These are phyloP conservation scores for Candida ovalis DNA, from an alignment of 805 yeast genomes.

Conservation along the genomic window DNA sequence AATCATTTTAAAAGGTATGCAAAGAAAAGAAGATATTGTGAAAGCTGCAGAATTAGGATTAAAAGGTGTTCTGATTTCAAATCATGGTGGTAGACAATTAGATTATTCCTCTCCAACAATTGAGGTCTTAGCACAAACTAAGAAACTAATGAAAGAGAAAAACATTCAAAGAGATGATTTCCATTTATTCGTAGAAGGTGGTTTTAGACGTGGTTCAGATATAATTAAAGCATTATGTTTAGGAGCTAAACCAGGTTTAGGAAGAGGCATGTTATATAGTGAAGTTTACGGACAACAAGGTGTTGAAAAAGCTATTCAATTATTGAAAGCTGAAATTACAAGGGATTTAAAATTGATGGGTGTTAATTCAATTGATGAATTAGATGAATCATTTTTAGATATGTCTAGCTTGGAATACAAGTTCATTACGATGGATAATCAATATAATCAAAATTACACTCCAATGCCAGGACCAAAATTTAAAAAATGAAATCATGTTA, in stretches of 20 bases:
- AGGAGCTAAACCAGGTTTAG: conserved; percentile 58
- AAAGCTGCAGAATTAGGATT: conserved; percentile 55
- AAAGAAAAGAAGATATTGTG: conserved; percentile 61
- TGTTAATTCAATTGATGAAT: conserved; percentile 32
- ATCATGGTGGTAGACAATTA: conserved; percentile 73
- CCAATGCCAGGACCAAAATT: conserved; percentile 32
- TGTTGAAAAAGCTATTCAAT: conserved; percentile 56
- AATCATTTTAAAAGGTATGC: conserved; percentile 59
- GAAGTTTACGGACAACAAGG: conserved; percentile 78
- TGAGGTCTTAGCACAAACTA: conserved; percentile 56
- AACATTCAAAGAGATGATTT: conserved; percentile 50
- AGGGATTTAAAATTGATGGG: conserved; percentile 65
- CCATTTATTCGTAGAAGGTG: conserved; percentile 48
- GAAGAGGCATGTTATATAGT: conserved; percentile 73
- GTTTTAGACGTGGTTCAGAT: conserved; percentile 42
- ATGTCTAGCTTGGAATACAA: conserved; percentile 57
- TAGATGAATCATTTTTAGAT: conserved; percentile 49
- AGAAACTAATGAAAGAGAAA: conserved; percentile 38
- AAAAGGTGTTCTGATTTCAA: conserved; percentile 63
- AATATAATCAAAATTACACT: conserved; percentile 41
- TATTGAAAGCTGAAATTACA: conserved; percentile 53
- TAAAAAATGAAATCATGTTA: conserved; percentile 24
- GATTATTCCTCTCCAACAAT: conserved; percentile 61
- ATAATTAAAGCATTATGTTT: conserved; percentile 39
- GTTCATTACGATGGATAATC: conserved; percentile 59